Percentiles rank a stretch among this genome's conserved stretches.
Conservation (phyloP, 768 basidiomycete genomes). For the Kwoniella sp. region DNA sequence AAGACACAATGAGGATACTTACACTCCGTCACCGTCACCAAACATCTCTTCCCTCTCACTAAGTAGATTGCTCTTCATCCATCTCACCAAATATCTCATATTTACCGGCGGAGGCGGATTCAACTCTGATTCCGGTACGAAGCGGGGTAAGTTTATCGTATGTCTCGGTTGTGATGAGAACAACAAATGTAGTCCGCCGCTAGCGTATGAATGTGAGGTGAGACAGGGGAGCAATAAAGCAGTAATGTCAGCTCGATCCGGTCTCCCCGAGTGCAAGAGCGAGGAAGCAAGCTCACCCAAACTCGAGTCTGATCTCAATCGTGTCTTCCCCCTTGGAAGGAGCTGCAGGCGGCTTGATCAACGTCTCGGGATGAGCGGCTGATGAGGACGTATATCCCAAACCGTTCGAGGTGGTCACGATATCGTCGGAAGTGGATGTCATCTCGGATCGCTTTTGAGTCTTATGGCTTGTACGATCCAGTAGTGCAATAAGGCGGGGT, state of each 20-base stretch:
- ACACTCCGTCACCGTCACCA: slow-evolving; percentile 84
- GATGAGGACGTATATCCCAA: slow-evolving; percentile 21
- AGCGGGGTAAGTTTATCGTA: slow-evolving; percentile 39
- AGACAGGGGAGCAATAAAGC: too few species aligned
- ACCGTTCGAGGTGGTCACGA: slow-evolving; percentile 22
- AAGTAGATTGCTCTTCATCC: slow-evolving; percentile 74
- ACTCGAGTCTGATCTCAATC: slow-evolving; percentile 52
- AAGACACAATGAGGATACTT: slow-evolving; percentile 43
- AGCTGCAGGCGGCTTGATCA: slow-evolving; percentile 19
- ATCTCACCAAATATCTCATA: slow-evolving; percentile 74
- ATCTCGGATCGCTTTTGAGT: neutral
- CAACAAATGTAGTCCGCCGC: slow-evolving; percentile 53
- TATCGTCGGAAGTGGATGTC: slow-evolving; percentile 10
- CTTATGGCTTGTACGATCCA: neutral
- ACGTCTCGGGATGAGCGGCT: slow-evolving; percentile 15
- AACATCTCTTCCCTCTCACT: slow-evolving; percentile 87
- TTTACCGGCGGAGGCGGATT: slow-evolving; percentile 59
- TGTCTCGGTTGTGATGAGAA: slow-evolving; percentile 52
- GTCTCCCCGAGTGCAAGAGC: too few species aligned
- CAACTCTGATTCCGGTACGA: slow-evolving; percentile 12
- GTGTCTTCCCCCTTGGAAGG: slow-evolving; percentile 27
- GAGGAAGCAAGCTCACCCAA: slow-evolving; percentile 54
- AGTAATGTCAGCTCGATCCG: neutral
- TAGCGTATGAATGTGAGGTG: slow-evolving; percentile 11
- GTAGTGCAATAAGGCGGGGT: too few species aligned